phyloP scores from a whole-genome alignment of 2,329 filamentous ascomycete genomes.

The Emmonsia crescens region DNA sequence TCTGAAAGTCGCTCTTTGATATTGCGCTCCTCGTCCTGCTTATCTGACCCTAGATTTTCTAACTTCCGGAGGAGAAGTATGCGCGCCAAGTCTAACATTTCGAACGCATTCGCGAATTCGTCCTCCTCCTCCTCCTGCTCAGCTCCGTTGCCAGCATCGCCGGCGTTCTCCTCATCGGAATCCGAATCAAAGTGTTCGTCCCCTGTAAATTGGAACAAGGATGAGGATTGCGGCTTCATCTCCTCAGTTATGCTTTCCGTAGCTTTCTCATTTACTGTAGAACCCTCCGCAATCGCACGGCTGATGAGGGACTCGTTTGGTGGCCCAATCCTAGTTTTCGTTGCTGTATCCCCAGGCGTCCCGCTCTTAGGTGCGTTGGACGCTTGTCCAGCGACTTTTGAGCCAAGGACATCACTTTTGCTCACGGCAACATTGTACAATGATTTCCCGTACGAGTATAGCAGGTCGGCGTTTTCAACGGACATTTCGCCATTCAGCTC shows the following conservation, averaged over 20 bases:
- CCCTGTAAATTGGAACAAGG: slow-evolving; percentile 82
- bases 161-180: slow-evolving; percentile 49
- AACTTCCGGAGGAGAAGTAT: slow-evolving; percentile 49
- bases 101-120: slow-evolving; percentile 53
- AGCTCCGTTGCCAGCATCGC: slow-evolving; percentile 35
- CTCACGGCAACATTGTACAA: slow-evolving; percentile 88
- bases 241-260: slow-evolving; percentile 6
- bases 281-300: slow-evolving; percentile 18
- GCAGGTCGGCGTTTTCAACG: slow-evolving; percentile 80
- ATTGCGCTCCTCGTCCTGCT: slow-evolving; percentile 39
- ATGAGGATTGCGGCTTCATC: slow-evolving; percentile 21
- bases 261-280: slow-evolving; percentile 8
- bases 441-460: slow-evolving; percentile 88
- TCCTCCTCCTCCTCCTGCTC: slow-evolving; percentile 52
- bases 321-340: background rate
- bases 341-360: slow-evolving; percentile 13
- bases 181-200: slow-evolving; percentile 89
- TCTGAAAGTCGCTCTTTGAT: slow-evolving; percentile 82
- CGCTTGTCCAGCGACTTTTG: slow-evolving; percentile 54
- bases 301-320: slow-evolving; percentile 13
- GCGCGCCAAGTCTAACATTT: slow-evolving; percentile 53
- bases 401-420: slow-evolving; percentile 89
- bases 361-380: slow-evolving; percentile 44
- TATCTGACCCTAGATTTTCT: slow-evolving; percentile 30
- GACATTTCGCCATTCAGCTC: slow-evolving; percentile 86